These are phyloP conservation scores for Globisporangium rhizosaccharum DNA, from an alignment of 352 stramenopile genomes.

Conservation along the genomic window DNA sequence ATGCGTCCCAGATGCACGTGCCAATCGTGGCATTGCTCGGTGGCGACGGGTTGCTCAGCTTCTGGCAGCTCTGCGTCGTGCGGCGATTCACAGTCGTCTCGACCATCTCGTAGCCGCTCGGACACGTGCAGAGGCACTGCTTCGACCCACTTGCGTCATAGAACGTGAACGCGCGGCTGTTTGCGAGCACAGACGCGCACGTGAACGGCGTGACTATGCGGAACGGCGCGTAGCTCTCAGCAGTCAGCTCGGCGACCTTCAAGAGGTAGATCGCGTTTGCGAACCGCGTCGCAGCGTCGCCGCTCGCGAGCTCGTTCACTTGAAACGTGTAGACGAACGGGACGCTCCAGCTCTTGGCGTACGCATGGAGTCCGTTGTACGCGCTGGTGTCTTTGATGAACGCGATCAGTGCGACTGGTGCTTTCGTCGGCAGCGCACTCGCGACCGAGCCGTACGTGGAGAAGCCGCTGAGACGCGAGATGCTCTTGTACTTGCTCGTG, in stretches of 20 bases:
- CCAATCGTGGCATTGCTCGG: not conserved
- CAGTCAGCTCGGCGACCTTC: constrained; percentile 2
- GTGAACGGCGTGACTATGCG: not conserved
- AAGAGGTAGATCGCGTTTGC: constrained; percentile 11
- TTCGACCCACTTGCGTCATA: not conserved
- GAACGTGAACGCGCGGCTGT: constrained; percentile 12
- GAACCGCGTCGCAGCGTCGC: not conserved
- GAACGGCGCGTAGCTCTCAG: constrained; percentile 4
- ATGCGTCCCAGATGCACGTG: constrained; percentile 15
- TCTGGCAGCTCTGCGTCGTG: constrained; percentile 3
- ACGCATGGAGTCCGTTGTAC: constrained; percentile 3
- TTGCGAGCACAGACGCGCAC: constrained; percentile 11
- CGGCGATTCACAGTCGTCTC: not conserved
- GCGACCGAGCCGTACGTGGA: not conserved
- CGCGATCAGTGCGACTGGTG: not conserved
- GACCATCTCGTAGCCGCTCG: constrained; percentile 14
- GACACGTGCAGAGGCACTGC: constrained; percentile 18
- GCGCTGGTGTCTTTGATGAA: constrained; percentile 11
- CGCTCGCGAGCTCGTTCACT: constrained; percentile 7
- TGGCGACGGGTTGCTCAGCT: constrained; percentile 3
- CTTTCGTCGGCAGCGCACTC: not conserved
- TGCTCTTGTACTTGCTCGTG: not conserved
- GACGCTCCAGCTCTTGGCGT: not conserved
- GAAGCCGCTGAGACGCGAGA: constrained; percentile 3
- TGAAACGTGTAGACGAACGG: constrained; percentile 14